Percentiles rank a stretch among this genome's conserved stretches.
Conservation (phyloP, 768 basidiomycete species). For the Phylloporus scabripes region DNA sequence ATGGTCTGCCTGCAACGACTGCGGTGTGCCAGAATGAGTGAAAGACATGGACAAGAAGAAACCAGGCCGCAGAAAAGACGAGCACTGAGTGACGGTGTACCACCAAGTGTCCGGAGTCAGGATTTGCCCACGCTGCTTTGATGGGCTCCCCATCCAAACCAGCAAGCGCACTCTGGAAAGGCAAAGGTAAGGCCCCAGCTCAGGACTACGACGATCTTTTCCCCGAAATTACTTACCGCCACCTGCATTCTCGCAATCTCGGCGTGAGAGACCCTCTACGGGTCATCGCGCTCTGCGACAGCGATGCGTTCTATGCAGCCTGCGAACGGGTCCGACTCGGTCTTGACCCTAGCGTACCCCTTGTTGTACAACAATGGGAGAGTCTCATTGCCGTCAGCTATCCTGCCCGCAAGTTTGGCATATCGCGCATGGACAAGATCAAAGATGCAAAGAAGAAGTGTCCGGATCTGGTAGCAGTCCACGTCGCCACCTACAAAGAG, state of each 20-base stretch:
- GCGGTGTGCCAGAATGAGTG: constrained; percentile 15
- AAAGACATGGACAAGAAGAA: constrained; percentile 11
- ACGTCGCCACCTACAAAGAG: constrained; percentile 92
- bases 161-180: constrained; percentile 40
- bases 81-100: no score
- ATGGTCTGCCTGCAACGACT: constrained; percentile 60
- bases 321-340: constrained; percentile 83
- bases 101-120: background rate
- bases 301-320: constrained; percentile 77
- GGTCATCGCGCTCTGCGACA: constrained; percentile 86
- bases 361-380: constrained; percentile 88
- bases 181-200: constrained; percentile 44
- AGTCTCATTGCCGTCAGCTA: constrained; percentile 93
- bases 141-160: constrained; percentile 8
- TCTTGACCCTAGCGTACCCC: constrained; percentile 53
- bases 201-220: constrained; percentile 55
- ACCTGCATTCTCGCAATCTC: constrained; percentile 60
- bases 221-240: constrained; percentile 74
- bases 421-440: constrained; percentile 83
- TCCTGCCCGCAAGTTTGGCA: constrained; percentile 86
- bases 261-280: constrained; percentile 74
- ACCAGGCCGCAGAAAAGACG: background rate
- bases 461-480: constrained; percentile 77
- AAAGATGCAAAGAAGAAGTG: constrained; percentile 83
- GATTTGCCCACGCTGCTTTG: background rate